Percentiles rank a stretch among this genome's conserved stretches.
Evolutionary conservation across 768 basidiomycete genomes (phyloP).

Genomic region (Amanita muscaria): DNA sequence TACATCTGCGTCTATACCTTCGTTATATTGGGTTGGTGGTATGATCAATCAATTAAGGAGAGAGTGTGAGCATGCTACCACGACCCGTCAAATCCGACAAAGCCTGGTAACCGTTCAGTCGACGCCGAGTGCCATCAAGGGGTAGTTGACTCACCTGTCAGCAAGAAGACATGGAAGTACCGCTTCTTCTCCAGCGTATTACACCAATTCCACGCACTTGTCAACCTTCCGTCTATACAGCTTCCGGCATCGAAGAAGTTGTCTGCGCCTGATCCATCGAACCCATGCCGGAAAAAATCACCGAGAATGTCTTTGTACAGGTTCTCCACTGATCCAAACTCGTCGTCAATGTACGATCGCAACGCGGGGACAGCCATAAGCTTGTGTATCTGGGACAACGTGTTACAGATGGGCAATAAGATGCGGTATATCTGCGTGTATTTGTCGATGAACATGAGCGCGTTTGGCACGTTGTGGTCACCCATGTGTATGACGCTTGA

Average conservation of each 20-base stretch:
- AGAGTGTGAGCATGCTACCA: constrained; percentile 45
- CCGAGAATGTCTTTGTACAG: constrained; percentile 61
- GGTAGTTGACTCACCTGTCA: constrained; percentile 46
- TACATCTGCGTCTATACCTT: background rate
- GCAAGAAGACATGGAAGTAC: constrained; percentile 71
- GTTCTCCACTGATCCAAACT: constrained; percentile 71
- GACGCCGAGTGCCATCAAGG: constrained; percentile 2
- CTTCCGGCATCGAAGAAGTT: constrained; percentile 87
- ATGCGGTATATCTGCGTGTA: constrained; percentile 91
- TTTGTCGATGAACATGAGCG: constrained; percentile 87
- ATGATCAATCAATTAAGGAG: background rate
- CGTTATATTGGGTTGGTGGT: background rate
- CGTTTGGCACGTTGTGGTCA: constrained; percentile 78
- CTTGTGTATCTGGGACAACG: constrained; percentile 62
- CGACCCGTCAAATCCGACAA: constrained; percentile 79
- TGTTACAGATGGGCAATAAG: constrained; percentile 78
- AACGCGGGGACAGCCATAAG: constrained; percentile 62
- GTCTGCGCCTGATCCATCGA: constrained; percentile 87
- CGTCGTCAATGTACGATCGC: constrained; percentile 68
- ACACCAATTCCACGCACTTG: constrained; percentile 93
- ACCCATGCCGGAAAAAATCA: constrained; percentile 84
- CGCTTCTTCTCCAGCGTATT: constrained; percentile 77
- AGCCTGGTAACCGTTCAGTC: constrained; percentile 35
- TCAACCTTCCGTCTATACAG: constrained; percentile 76
- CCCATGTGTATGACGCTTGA: constrained; percentile 88